Base-by-base conservation (phyloP, 2,329 filamentous ascomycete genomes). In the Nectriaceae sp. region DNA sequence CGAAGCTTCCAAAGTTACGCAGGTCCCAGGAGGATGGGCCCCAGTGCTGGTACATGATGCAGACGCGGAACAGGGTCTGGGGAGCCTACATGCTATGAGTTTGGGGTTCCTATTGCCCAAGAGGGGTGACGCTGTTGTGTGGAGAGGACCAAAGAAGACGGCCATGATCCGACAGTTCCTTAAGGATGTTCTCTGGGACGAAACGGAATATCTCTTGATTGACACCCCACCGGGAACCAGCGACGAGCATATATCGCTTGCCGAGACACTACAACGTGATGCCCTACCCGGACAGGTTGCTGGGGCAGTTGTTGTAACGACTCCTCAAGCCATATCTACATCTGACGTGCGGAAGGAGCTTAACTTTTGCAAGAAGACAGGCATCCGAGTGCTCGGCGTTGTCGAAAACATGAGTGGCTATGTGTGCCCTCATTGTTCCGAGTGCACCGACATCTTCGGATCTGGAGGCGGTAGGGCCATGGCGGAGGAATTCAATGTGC, bases 151-250 rank as follows among this genome's bases (percentile, higher is more conserved):
- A 3, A 99, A 99, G 73, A 99, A 99, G 75, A 99, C 94, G 4
- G 94, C 94, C 42, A 99, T 99, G 94, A 90, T 99, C 49, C 85
- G 92, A 35, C 94, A 99, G 69, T 99, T 99, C 66, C 77, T 99
- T 21, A 88, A 89, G 1, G 92, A 97, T 64, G 92, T 97, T 4
- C 78, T 90, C 22, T 97, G 94, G 94, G 81, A 83, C 45, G 81
- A 86, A 20, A 83, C 90, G n/a, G 93, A 97, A 67, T 97, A 90
- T 65, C 78, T 99, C 1, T 81, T 99, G 50, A 90, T 99, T 64
- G 94, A 99, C 70, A 99, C 94, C 3, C 94, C 94, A 11, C 94
- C 94, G 0, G 94, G 94, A 3, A 99, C 94, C 2, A 94, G 89
- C 51, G 94, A 99, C 70, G 94, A 99, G 71, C 94, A 97, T 67